Base-by-base conservation (phyloP, 1,139 yeast genomes). In the Diutina neorugosa region DNA sequence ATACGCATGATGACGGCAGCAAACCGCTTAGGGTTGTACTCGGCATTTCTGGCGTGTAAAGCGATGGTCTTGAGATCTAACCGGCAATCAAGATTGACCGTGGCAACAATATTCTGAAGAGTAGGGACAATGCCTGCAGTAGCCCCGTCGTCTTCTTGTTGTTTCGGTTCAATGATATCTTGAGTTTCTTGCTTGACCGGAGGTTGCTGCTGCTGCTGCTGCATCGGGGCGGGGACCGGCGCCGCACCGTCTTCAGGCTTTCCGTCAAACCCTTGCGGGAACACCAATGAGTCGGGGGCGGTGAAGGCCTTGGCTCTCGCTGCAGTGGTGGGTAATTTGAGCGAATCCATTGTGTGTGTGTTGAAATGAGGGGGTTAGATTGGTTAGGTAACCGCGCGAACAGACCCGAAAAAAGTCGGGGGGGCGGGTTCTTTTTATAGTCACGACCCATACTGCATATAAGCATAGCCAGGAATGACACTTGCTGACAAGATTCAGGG, bases 1-100 rank as follows among this genome's bases (percentile, higher is more conserved):
- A 93, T 93, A 78, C 99, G 88, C 99, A 93, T 94, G 62, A 93
- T 93, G 53, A 93, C 99, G 55, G 99, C 99, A 16, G 99, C 99
- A 74, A 93, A 93, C 75, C 99, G 96, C 72, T 83, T 73, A 53
- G 98, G 98, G 64, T 93, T 93, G 69, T 93, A 93, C 69, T 93
- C 99, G 31, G 99, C 99, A 70, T 93, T 93, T 78, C 99, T 90
- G 3, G 98, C 98, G 70, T 93, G 99, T 59, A 93, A 75, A 0
- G 99, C 99, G 68, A 93, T 94, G 27, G 98, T 94, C 66, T 93
- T 93, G 67, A 93, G 79, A 68, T 94, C 98, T 63, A 93, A 75
- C 58, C 98, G 84, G 69, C 98, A 93, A 63, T 93, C 98, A 68
- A 93, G 77, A 66, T 94, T 93, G 56, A 93, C 98, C 0, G 99